Percentiles rank a stretch among this genome's conserved stretches.
Conservation (phyloP, 768 basidiomycete species). For the Gyrodon lividus region DNA sequence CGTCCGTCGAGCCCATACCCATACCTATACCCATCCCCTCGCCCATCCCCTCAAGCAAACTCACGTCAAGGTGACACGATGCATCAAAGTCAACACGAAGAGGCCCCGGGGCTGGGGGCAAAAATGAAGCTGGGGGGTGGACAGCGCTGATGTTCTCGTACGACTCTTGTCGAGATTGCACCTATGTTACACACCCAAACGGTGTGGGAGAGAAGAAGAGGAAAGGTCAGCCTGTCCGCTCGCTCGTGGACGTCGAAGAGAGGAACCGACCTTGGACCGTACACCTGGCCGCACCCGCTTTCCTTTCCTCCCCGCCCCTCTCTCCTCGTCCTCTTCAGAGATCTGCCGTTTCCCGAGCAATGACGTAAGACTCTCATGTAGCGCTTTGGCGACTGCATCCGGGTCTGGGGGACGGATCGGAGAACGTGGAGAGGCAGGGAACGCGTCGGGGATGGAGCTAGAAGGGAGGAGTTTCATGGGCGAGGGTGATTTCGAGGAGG, state of each 20-base stretch:
- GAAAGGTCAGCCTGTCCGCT: not conserved
- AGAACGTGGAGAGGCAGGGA: constrained; percentile 14
- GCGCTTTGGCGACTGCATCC: constrained; percentile 50
- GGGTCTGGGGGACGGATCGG: constrained; percentile 40
- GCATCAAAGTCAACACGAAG: not conserved
- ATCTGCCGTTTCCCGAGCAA: constrained; percentile 67
- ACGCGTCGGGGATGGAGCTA: constrained; percentile 15
- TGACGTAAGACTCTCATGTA: constrained; percentile 68
- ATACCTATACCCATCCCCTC: not conserved
- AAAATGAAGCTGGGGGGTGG: constrained; percentile 1
- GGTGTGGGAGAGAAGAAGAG: not conserved
- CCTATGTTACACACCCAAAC: constrained; percentile 22
- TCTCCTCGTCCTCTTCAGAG: constrained; percentile 38
- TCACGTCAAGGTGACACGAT: constrained; percentile 32
- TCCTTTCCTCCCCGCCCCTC: constrained; percentile 24
- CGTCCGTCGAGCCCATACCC: constrained; percentile 31
- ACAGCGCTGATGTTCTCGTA: constrained; percentile 22
- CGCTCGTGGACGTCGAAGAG: too few species aligned
- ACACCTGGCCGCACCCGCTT: constrained; percentile 40
- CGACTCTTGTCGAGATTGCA: constrained; percentile 40
- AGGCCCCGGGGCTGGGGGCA: not conserved
- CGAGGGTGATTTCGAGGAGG: constrained; percentile 56
- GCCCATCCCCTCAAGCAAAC: constrained; percentile 23
- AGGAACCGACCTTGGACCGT: constrained; percentile 33
- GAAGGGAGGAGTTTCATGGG: constrained; percentile 47